phyloP scores from a whole-genome alignment of 345 rosid genomes.

The Ricinus communis region DNA sequence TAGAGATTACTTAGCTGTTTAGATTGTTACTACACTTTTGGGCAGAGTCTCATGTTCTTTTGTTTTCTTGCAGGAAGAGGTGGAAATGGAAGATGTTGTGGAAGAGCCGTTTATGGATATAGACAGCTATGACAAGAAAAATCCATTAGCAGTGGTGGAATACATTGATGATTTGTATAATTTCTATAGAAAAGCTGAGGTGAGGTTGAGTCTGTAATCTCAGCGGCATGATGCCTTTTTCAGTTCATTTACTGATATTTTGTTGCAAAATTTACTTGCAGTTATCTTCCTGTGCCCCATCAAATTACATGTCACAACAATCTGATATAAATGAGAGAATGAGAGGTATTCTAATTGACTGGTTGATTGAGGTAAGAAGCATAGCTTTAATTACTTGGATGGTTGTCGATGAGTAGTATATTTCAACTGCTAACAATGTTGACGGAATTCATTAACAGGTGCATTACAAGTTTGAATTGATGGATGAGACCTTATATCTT shows the following conservation, averaged over 20 bases:
- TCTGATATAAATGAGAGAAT: slow-evolving; percentile 77
- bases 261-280: slow-evolving; percentile 27
- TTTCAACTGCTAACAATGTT: slow-evolving; percentile 12
- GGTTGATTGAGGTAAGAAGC: slow-evolving; percentile 79
- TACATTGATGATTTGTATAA: slow-evolving; percentile 67
- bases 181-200: slow-evolving; percentile 83
- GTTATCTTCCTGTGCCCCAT: slow-evolving; percentile 53
- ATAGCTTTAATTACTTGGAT: not conserved
- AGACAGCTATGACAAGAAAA: slow-evolving; percentile 61
- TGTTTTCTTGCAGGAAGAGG: slow-evolving; percentile 55
- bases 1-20: not conserved
- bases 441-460: slow-evolving; percentile 47
- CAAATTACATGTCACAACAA: slow-evolving; percentile 75
- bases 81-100: slow-evolving; percentile 78
- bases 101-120: slow-evolving; percentile 63
- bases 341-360: slow-evolving; percentile 92
- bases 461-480: slow-evolving; percentile 97
- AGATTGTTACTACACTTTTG: not conserved
- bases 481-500: slow-evolving; percentile 92
- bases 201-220: slow-evolving; percentile 25
- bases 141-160: slow-evolving; percentile 80
- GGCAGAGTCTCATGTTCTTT: not conserved
- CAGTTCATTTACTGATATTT: not conserved
- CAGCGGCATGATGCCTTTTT: too few relatives aligned
- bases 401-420: not conserved